These are phyloP conservation scores for Naegleria fowleri DNA, from an alignment of 208 protist species.

Conservation along the genomic window DNA sequence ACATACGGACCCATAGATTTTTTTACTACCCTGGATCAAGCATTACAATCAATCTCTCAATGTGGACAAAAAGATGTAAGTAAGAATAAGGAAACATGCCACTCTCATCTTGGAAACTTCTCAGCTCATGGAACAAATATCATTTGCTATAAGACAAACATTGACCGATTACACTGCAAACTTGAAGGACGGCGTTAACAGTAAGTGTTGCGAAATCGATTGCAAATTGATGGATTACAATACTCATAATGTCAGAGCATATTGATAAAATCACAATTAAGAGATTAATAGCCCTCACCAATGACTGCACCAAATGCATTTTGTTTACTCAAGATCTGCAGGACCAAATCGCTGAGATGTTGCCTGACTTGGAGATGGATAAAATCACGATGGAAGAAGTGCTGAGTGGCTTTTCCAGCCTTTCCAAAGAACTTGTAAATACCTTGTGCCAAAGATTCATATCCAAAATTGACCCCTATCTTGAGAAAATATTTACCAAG, in stretches of 20 bases:
- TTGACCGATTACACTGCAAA: neutral
- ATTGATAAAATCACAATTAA: neutral
- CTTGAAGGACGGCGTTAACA: neutral
- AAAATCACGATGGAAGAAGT: slow-evolving; percentile 7
- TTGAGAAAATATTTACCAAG: neutral
- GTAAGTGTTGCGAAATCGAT: no score
- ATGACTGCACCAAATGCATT: neutral
- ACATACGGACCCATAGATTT: slow-evolving; percentile 15
- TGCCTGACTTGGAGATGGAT: neutral
- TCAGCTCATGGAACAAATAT: neutral
- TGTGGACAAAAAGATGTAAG: neutral
- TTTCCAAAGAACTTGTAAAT: neutral
- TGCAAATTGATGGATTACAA: no score
- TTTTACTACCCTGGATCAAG: neutral
- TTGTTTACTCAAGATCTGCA: slow-evolving; percentile 1
- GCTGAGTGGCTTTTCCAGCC: neutral
- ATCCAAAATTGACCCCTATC: neutral
- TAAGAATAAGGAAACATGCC: neutral
- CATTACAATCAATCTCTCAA: neutral
- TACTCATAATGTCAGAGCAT: neutral
- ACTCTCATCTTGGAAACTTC: neutral
- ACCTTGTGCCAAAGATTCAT: neutral
- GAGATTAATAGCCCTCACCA: neutral
- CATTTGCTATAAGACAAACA: neutral
- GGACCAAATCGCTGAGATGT: neutral